A percentile compares a stretch with the other conserved stretches of the same genome.
phyloP scores from a whole-genome alignment of 805 yeast species.

The Wickerhamomyces hampshirensis region DNA sequence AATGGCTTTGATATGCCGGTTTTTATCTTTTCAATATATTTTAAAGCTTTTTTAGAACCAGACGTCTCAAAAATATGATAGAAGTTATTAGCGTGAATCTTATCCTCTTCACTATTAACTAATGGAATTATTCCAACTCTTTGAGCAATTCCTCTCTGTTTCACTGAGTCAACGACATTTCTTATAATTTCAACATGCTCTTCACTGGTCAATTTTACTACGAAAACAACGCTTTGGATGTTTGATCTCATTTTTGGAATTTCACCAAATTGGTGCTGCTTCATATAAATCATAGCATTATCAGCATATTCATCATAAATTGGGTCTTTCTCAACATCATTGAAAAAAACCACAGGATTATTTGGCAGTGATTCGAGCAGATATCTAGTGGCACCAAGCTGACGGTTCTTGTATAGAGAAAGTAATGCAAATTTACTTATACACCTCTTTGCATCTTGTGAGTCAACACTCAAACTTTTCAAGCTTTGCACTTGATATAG shows the following conservation, averaged over 20 bases:
- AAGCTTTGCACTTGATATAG: constrained; percentile 22
- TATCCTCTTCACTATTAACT: constrained; percentile 17
- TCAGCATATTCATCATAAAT: constrained; percentile 43
- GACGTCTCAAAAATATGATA: constrained; percentile 13
- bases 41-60: constrained; percentile 13
- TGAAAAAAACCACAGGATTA: constrained; percentile 56
- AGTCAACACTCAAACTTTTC: constrained; percentile 29
- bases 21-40: constrained; percentile 18
- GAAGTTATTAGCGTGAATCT: constrained; percentile 14
- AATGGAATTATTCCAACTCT: constrained; percentile 82
- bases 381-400: constrained; percentile 21
- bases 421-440: constrained; percentile 36
- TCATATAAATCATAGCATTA: constrained; percentile 43
- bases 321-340: constrained; percentile 65
- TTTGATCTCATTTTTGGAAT: constrained; percentile 71
- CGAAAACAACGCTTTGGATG: constrained; percentile 69
- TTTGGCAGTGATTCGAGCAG: constrained; percentile 24
- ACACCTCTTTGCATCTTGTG: constrained; percentile 30
- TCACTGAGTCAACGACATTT: constrained; percentile 43
- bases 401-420: constrained; percentile 16
- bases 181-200: constrained; percentile 46
- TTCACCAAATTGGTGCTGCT: constrained; percentile 47
- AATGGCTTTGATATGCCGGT: constrained; percentile 8
- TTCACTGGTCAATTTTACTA: constrained; percentile 51
- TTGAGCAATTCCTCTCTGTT: constrained; percentile 63